Evolutionary conservation across 2,329 filamentous ascomycete species (phyloP).

Genomic region (Trichoderma sp.): DNA sequence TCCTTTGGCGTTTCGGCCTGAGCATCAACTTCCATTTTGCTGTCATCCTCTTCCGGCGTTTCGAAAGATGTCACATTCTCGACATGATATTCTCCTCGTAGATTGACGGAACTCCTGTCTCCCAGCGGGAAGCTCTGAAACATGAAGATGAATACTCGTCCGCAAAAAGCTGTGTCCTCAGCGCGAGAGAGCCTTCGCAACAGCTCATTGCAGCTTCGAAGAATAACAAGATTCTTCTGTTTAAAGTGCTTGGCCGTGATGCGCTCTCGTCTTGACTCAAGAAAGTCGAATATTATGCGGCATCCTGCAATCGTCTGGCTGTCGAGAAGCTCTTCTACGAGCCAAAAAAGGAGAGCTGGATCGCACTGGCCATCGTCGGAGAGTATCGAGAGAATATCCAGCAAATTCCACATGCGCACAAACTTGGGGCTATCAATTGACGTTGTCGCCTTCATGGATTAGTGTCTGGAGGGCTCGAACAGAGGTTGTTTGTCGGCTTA

Average conservation of each 20-base stretch:
- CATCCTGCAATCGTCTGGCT: slow-evolving; percentile 94
- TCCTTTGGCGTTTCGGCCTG: slow-evolving; percentile 45
- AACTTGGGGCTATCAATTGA: slow-evolving; percentile 79
- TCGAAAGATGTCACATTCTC: slow-evolving; percentile 91
- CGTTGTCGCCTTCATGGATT: slow-evolving; percentile 65
- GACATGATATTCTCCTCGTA: slow-evolving; percentile 91
- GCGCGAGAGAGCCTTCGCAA: slow-evolving; percentile 91
- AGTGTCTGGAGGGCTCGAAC: slow-evolving; percentile 34
- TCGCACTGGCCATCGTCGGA: slow-evolving; percentile 81
- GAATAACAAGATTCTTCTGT: slow-evolving; percentile 83
- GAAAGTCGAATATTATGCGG: slow-evolving; percentile 87
- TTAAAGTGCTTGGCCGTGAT: slow-evolving; percentile 81
- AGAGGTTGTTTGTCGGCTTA: slow-evolving; percentile 49
- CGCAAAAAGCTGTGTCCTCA: slow-evolving; percentile 96
- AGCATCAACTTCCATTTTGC: slow-evolving; percentile 68
- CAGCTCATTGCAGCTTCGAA: slow-evolving; percentile 94
- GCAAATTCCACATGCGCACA: slow-evolving; percentile 85
- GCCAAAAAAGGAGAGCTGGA: slow-evolving; percentile 80
- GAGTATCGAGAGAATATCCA: slow-evolving; percentile 88
- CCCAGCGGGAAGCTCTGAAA: slow-evolving; percentile 97
- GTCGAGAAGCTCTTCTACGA: slow-evolving; percentile 93
- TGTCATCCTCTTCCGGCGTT: slow-evolving; percentile 43
- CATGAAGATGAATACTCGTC: slow-evolving; percentile 95
- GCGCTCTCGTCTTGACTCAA: slow-evolving; percentile 88
- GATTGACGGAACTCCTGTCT: slow-evolving; percentile 95